These are phyloP conservation scores for Hanseniaspora lachancei DNA, from an alignment of 805 yeast species.

Conservation along the genomic window DNA sequence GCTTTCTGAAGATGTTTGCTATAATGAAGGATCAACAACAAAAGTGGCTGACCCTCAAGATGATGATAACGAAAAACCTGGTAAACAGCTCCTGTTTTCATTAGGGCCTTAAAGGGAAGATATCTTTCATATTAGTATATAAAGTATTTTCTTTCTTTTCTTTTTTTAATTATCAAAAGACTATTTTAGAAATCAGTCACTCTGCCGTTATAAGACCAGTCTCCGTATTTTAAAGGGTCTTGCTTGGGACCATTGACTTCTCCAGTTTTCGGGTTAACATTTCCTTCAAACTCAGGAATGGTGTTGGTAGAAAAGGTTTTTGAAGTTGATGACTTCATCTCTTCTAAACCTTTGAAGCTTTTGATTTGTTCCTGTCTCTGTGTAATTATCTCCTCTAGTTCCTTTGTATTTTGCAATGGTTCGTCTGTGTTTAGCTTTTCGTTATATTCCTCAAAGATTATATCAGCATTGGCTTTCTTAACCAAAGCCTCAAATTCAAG, in stretches of 20 bases:
- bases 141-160: background rate
- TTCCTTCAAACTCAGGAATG: conserved; percentile 92
- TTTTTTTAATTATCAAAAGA: background rate
- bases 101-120: background rate
- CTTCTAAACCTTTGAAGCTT: conserved; percentile 44
- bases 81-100: background rate
- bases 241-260: conserved; percentile 96
- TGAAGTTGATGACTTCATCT: conserved; percentile 3
- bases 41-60: background rate
- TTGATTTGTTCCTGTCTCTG: conserved; percentile 61
- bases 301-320: conserved; percentile 38
- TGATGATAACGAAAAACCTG: background rate
- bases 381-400: conserved; percentile 75
- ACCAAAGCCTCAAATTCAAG: conserved; percentile 8
- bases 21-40: background rate
- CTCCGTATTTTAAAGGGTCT: conserved; percentile 83
- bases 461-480: conserved; percentile 4
- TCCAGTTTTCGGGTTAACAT: conserved; percentile 83
- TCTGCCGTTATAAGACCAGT: conserved; percentile 90
- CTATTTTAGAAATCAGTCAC: conserved; percentile 70
- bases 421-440: background rate
- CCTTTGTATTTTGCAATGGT: conserved; percentile 38
- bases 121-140: background rate
- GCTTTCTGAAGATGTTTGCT: background rate
- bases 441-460: conserved; percentile 9